Conservation (phyloP, 768 basidiomycete species). For the Phylloporus sp. region DNA sequence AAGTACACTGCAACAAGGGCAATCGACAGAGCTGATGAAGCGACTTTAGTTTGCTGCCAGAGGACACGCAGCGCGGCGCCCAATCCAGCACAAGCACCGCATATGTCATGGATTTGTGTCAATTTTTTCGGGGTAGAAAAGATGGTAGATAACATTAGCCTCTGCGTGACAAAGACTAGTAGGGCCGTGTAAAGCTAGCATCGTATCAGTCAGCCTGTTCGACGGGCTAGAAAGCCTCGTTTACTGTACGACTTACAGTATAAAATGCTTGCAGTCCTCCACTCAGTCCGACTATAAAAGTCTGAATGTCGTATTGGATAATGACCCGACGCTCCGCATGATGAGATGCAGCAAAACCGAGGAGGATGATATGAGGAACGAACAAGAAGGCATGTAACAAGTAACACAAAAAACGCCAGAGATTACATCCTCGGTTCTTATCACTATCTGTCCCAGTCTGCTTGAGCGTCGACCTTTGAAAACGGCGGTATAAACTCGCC, state of each 20-base stretch:
- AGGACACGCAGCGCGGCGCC: background rate
- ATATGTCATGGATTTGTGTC: background rate
- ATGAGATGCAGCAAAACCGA: background rate
- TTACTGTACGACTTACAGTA: background rate
- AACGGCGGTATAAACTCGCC: too few species aligned
- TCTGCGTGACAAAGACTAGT: background rate
- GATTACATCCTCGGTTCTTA: background rate
- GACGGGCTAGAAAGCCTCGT: background rate
- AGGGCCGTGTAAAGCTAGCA: background rate
- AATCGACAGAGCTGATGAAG: background rate
- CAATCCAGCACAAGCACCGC: background rate
- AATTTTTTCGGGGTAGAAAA: background rate
- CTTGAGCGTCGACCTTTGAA: too few species aligned
- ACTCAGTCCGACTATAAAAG: background rate
- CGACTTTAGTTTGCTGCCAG: background rate
- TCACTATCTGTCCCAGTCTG: background rate
- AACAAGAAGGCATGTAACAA: background rate
- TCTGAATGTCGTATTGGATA: background rate
- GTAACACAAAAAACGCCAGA: background rate
- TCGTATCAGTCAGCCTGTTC: background rate
- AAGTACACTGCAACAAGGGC: background rate
- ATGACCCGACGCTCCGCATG: background rate
- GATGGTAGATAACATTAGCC: background rate
- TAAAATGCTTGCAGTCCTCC: background rate
- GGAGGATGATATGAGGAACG: background rate